Base-by-base conservation (phyloP, 805 yeast species). In the Lipomyces sp. region DNA sequence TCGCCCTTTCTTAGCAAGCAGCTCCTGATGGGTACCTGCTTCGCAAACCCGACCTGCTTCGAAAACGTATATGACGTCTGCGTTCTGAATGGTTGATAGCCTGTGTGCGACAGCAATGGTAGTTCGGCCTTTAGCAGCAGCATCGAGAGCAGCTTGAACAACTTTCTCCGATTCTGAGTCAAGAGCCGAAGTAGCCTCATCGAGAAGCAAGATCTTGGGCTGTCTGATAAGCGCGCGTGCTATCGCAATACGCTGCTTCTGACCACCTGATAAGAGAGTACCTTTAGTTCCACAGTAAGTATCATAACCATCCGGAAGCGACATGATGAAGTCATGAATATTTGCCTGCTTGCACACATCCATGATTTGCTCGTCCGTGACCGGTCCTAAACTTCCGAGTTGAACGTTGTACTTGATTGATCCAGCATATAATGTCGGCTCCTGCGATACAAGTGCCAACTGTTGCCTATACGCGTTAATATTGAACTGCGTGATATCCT, bases 91-190 rank as follows among this genome's bases (percentile, higher is more conserved):
- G 0, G 90, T 86, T 69, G 83, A 84, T 78, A 89, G 80, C 73
- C 93, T 79, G 76, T 89, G 93, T 8, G 93, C 93, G 76, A 89
- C 87, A 74, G 92, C 88, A 68, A 89, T 77, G 57, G 88, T 86
- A 1, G 93, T 88, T 72, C 92, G 85, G 34, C 84, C 79, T 8
- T 77, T 64, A 67, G 89, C 89, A 70, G 89, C 90, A 6, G 76
- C 77, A 11, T 80, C 80, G 64, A 86, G 86, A 2, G 92, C 88
- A 7, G 78, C 69, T 75, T 89, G 92, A 64, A 89, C 87, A 74
- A 83, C 83, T 6, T 85, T 78, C 76, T 89, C 93, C 0, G 92
- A 88, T 72, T 83, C 85, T 75, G 79, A 80, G 70, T 83, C 86
- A 32, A 83, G 75, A 2, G 86, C 86, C 2, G 85, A 82, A 0